These are phyloP conservation scores for Vigna mungo DNA, from an alignment of 306 rosid species.

Conservation along the genomic window DNA sequence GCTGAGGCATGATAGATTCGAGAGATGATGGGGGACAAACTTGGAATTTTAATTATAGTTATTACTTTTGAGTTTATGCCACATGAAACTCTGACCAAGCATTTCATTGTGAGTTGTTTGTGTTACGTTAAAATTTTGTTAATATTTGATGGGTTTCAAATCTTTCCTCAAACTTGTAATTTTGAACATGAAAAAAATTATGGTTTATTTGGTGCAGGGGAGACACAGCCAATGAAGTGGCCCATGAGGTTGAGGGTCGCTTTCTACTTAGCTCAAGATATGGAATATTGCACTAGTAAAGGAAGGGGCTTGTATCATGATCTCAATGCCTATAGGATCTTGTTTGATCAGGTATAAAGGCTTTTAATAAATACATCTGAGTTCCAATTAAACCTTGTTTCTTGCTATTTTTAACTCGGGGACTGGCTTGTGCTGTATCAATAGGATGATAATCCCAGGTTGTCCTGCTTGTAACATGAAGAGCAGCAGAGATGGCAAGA, in stretches of 20 bases:
- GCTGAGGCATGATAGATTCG: too few species aligned
- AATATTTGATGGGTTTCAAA: slow-evolving; percentile 15
- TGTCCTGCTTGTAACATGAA: slow-evolving; percentile 96
- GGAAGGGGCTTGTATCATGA: slow-evolving; percentile 93
- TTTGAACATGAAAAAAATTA: slow-evolving; percentile 1
- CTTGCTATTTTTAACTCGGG: slow-evolving; percentile 37
- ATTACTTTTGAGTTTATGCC: too few species aligned
- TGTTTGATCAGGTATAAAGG: slow-evolving; percentile 74
- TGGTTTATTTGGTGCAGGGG: slow-evolving; percentile 67
- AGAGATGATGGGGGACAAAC: too few species aligned
- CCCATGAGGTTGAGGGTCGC: slow-evolving; percentile 96
- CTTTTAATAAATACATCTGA: slow-evolving; percentile 24
- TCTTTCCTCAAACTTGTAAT: slow-evolving; percentile 9
- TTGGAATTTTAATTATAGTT: too few species aligned
- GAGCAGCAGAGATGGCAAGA: slow-evolving; percentile 95
- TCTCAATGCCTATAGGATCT: slow-evolving; percentile 86
- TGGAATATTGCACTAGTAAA: slow-evolving; percentile 84
- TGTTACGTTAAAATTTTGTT: too few species aligned
- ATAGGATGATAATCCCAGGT: slow-evolving; percentile 91
- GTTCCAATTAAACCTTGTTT: not conserved
- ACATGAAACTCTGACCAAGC: too few species aligned
- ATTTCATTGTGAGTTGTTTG: too few species aligned
- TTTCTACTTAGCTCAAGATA: slow-evolving; percentile 82
- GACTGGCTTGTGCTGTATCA: slow-evolving; percentile 29
- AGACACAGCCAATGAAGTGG: slow-evolving; percentile 90